Evolutionary conservation across 805 yeast genomes (phyloP).

Genomic region (Crinitomyces ghanaensis): DNA sequence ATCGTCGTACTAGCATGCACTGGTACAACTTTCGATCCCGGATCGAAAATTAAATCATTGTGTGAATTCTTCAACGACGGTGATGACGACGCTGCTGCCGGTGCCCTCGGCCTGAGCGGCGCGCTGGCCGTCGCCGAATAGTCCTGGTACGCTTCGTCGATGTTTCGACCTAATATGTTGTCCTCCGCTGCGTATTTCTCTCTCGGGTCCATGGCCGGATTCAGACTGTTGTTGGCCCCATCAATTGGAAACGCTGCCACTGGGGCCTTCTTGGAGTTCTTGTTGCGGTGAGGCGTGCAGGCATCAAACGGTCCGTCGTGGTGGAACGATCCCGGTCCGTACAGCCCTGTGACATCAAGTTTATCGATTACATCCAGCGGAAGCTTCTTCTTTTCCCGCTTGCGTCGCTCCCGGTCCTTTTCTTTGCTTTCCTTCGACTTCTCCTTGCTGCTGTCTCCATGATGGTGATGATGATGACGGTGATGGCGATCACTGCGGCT

Average conservation of each 20-base stretch:
- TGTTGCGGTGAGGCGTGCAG: constrained; percentile 92
- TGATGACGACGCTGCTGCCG: constrained; percentile 3
- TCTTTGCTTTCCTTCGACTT: constrained; percentile 1
- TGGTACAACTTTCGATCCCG: constrained; percentile 52
- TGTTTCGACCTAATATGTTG: constrained; percentile 63
- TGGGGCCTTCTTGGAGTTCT: constrained; percentile 60
- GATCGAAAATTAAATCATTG: constrained; percentile 42
- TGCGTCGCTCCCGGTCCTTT: not conserved
- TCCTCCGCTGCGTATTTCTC: constrained; percentile 39
- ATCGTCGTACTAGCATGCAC: constrained; percentile 79
- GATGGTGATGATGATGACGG: constrained; percentile 10
- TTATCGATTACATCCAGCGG: constrained; percentile 91
- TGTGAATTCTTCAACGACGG: no score
- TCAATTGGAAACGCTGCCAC: constrained; percentile 91
- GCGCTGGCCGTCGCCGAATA: constrained; percentile 16
- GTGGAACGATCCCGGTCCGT: constrained; percentile 88
- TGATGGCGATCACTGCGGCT: constrained; percentile 17
- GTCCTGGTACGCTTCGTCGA: constrained; percentile 36
- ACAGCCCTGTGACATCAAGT: constrained; percentile 89
- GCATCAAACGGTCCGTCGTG: constrained; percentile 99
- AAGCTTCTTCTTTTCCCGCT: constrained; percentile 8
- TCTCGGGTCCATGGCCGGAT: constrained; percentile 45
- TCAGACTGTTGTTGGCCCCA: constrained; percentile 83
- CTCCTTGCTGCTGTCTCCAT: not conserved
- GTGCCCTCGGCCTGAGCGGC: constrained; percentile 3